phyloP scores from a whole-genome alignment of 352 stramenopile species.

The Plasmopara viticola region DNA sequence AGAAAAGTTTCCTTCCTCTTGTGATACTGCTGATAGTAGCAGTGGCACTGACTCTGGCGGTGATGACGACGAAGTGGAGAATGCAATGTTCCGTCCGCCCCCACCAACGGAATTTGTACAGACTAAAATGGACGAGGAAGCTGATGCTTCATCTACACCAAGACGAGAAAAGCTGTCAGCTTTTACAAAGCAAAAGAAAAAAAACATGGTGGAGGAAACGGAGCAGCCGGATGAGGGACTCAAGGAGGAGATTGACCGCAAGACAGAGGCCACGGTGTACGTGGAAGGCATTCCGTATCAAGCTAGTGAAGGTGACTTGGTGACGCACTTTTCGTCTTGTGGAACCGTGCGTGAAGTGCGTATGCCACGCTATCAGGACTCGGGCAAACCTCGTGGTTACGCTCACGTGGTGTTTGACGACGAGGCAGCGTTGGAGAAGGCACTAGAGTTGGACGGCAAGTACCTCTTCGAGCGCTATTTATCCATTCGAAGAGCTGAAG shows the following conservation, averaged over 20 bases:
- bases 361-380: slow-evolving; percentile 91
- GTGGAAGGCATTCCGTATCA: slow-evolving; percentile 95
- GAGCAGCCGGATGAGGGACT: slow-evolving; percentile 31
- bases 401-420: slow-evolving; percentile 90
- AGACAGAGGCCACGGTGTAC: slow-evolving; percentile 87
- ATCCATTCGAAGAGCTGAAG: slow-evolving; percentile 78
- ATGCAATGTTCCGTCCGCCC: slow-evolving; percentile 63
- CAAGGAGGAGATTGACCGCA: slow-evolving; percentile 57
- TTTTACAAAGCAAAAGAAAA: slow-evolving; percentile 30
- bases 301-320: slow-evolving; percentile 85
- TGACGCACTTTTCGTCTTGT: slow-evolving; percentile 84
- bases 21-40: slow-evolving; percentile 14
- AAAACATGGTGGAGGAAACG: slow-evolving; percentile 16
- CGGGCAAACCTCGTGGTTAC: slow-evolving; percentile 87
- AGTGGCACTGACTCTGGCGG: slow-evolving; percentile 12
- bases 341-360: slow-evolving; percentile 89
- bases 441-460: slow-evolving; percentile 82
- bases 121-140: slow-evolving; percentile 11
- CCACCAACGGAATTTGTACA: slow-evolving; percentile 10
- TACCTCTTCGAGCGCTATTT: slow-evolving; percentile 89
- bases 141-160: slow-evolving; percentile 7
- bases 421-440: slow-evolving; percentile 55
- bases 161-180: slow-evolving; percentile 43
- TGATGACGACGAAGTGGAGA: slow-evolving; percentile 66
- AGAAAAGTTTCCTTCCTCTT: slow-evolving; percentile 2